Conservation (phyloP, 192 early-diverging fungal species). For the Gaertneriomyces semiglobifer region DNA sequence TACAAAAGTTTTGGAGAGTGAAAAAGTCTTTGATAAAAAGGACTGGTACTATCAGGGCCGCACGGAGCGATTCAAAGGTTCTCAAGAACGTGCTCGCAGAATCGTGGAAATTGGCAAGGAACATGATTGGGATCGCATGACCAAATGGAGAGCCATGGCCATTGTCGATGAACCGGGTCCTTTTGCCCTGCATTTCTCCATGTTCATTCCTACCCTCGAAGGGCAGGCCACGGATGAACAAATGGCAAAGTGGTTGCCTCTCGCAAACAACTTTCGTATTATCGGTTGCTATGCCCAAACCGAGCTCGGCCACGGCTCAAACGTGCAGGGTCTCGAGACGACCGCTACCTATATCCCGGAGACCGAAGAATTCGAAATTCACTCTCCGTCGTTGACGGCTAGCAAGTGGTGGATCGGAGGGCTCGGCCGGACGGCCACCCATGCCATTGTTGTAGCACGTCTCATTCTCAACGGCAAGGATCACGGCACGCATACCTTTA, state of each 20-base stretch:
- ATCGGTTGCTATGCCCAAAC: constrained; percentile 87
- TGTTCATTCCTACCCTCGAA: constrained; percentile 80
- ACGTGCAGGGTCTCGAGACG: constrained; percentile 89
- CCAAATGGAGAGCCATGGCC: constrained; percentile 47
- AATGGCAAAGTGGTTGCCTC: constrained; percentile 69
- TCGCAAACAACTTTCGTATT: constrained; percentile 69
- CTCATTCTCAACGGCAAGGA: constrained; percentile 71
- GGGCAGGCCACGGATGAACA: constrained; percentile 76
- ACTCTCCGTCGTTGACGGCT: constrained; percentile 71
- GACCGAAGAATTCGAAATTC: constrained; percentile 83
- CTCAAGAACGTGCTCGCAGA: constrained; percentile 58
- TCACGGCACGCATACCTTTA: constrained; percentile 73
- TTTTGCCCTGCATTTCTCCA: constrained; percentile 69
- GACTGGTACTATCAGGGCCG: constrained; percentile 70
- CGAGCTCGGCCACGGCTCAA: constrained; percentile 78
- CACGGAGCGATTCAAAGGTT: constrained; percentile 59
- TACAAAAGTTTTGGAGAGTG: constrained; percentile 57
- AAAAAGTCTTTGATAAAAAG: constrained; percentile 70
- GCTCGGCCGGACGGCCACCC: constrained; percentile 64
- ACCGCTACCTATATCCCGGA: constrained; percentile 78
- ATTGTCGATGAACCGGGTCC: constrained; percentile 63
- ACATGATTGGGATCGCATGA: constrained; percentile 55
- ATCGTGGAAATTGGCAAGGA: constrained; percentile 60
- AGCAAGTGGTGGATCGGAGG: constrained; percentile 89
- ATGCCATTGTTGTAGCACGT: constrained; percentile 83